These are phyloP conservation scores for Globisporangium okanoganense DNA, from an alignment of 352 stramenopile genomes.

Conservation along the genomic window DNA sequence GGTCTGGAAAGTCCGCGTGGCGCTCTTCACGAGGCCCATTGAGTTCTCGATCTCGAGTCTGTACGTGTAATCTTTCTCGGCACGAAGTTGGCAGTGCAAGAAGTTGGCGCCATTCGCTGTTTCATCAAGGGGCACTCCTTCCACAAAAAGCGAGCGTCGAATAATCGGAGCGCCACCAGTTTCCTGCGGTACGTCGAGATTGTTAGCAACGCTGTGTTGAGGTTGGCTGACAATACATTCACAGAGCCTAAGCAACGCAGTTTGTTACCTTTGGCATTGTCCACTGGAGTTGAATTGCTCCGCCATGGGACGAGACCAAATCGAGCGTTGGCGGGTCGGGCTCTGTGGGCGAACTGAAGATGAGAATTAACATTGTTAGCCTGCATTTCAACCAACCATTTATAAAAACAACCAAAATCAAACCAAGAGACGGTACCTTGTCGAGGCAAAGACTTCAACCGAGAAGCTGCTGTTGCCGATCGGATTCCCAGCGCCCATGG, in stretches of 20 bases:
- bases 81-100: conserved; percentile 29
- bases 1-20: conserved; percentile 25
- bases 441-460: conserved; percentile 5
- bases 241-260: conserved; percentile 1
- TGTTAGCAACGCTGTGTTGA: neutral
- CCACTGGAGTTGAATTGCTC: conserved; percentile 34
- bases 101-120: conserved; percentile 18
- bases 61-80: conserved; percentile 30
- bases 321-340: conserved; percentile 27
- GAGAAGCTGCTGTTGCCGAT: conserved; percentile 31
- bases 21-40: conserved; percentile 21
- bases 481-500: conserved; percentile 28
- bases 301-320: conserved; percentile 20
- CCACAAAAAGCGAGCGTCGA: conserved; percentile 27
- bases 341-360: conserved; percentile 18
- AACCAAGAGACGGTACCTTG: conserved; percentile 16
- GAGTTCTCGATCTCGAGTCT: conserved; percentile 45
- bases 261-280: conserved; percentile 31
- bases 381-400: neutral
- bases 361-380: neutral
- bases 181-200: conserved; percentile 20
- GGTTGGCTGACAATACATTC: neutral
- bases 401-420: neutral
- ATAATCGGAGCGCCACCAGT: conserved; percentile 35
- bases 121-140: conserved; percentile 27